These are phyloP conservation scores for Hyaloscypha hepaticicola DNA, from an alignment of 495 filamentous ascomycete species.

Conservation along the genomic window DNA sequence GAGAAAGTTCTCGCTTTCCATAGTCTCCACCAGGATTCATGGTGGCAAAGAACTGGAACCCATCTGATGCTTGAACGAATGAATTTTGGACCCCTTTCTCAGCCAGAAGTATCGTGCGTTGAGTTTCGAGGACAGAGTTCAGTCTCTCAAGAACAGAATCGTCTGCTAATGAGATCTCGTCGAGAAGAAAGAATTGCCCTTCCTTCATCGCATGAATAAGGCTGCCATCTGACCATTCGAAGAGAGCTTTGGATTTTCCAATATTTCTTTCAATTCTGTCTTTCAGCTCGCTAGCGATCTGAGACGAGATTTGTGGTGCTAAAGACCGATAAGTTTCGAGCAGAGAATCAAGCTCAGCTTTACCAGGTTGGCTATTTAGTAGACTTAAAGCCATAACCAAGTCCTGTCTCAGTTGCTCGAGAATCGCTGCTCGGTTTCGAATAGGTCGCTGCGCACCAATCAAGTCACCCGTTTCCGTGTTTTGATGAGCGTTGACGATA, in stretches of 20 bases:
- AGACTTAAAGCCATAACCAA: slow-evolving; percentile 48
- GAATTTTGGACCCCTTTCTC: slow-evolving; percentile 88
- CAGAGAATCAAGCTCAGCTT: slow-evolving; percentile 35
- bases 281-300: slow-evolving; percentile 50
- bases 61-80: slow-evolving; percentile 70
- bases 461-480: slow-evolving; percentile 93
- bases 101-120: slow-evolving; percentile 81
- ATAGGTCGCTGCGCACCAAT: slow-evolving; percentile 94
- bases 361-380: slow-evolving; percentile 36
- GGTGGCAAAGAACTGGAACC: slow-evolving; percentile 94
- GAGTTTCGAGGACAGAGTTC: slow-evolving; percentile 94
- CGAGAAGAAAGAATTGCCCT: slow-evolving; percentile 87
- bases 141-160: slow-evolving; percentile 95
- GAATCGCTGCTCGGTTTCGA: slow-evolving; percentile 72
- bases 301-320: slow-evolving; percentile 21
- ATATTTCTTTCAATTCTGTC: slow-evolving; percentile 58
- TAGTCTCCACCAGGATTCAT: slow-evolving; percentile 99
- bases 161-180: slow-evolving; percentile 97
- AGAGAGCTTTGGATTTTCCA: slow-evolving; percentile 71
- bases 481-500: slow-evolving; percentile 96
- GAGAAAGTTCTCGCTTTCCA: slow-evolving; percentile 94
- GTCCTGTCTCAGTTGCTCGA: slow-evolving; percentile 63
- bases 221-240: slow-evolving; percentile 95
- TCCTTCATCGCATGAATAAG: slow-evolving; percentile 93
- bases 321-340: slow-evolving; percentile 15